These are phyloP conservation scores for Phytophthora podocarpi DNA, from an alignment of 352 stramenopile species.

Conservation along the genomic window DNA sequence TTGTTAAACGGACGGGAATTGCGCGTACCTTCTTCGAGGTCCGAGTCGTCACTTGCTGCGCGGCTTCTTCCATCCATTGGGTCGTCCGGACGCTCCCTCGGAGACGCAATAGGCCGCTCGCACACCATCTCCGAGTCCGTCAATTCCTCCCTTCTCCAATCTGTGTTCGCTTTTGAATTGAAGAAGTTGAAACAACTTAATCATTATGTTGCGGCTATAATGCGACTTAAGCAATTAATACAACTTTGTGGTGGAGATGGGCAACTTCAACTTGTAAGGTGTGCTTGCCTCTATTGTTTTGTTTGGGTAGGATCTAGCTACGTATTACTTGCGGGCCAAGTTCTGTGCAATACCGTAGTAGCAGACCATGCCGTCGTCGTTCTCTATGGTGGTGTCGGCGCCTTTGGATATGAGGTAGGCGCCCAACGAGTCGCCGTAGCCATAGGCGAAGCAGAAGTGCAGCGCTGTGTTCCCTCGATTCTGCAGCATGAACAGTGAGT, in stretches of 20 bases:
- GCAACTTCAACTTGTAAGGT: slow-evolving; percentile 1
- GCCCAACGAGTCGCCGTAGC: slow-evolving; percentile 86
- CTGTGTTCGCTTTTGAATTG: not conserved
- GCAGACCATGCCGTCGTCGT: slow-evolving; percentile 67
- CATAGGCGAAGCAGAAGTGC: slow-evolving; percentile 92
- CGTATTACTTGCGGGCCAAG: slow-evolving; percentile 42
- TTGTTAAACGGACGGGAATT: not conserved
- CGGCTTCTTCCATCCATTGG: slow-evolving; percentile 33
- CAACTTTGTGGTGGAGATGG: not conserved
- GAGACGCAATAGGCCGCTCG: slow-evolving; percentile 35
- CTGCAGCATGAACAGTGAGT: slow-evolving; percentile 25
- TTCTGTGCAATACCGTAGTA: slow-evolving; percentile 64
- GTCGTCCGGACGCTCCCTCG: slow-evolving; percentile 18
- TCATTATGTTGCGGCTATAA: not conserved
- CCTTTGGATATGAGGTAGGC: slow-evolving; percentile 91
- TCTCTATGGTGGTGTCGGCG: slow-evolving; percentile 70
- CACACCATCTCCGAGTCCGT: slow-evolving; percentile 53
- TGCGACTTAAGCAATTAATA: not conserved
- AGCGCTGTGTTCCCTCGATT: slow-evolving; percentile 88
- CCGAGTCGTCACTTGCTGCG: slow-evolving; percentile 63
- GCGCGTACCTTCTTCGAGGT: slow-evolving; percentile 74
- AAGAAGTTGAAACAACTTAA: not conserved
- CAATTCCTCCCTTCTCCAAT: slow-evolving; percentile 7
- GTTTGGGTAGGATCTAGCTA: too few species aligned
- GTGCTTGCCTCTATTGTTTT: slow-evolving; percentile 2